Evolutionary conservation across 1,284 basidiomycete genomes (phyloP).

Genomic region (Rhodotorula sp.): DNA sequence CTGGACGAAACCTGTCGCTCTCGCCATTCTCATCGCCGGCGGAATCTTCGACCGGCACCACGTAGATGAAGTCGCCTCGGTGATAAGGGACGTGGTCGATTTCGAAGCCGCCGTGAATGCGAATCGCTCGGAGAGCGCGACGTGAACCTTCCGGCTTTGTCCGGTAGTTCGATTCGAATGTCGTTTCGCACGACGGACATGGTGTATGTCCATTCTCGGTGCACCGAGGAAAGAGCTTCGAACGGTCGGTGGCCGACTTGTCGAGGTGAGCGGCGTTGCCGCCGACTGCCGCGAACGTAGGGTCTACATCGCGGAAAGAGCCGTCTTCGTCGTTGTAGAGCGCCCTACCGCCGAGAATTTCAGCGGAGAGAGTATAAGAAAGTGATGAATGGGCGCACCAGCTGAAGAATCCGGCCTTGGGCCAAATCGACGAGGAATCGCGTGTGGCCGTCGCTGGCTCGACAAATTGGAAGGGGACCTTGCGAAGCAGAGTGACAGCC

Average conservation of each 20-base stretch:
- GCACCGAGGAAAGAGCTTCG: too few species aligned
- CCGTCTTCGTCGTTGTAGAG: conserved; percentile 6
- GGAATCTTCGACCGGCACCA: not conserved
- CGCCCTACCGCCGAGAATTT: not conserved
- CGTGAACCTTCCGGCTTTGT: too few species aligned
- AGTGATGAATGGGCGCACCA: conserved; percentile 1
- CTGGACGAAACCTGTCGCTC: too few species aligned
- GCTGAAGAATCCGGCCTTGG: conserved; percentile 6
- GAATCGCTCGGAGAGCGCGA: too few species aligned
- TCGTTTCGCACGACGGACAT: too few species aligned
- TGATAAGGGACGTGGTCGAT: conserved; percentile 3
- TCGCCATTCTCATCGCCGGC: too few species aligned
- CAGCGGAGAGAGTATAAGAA: not conserved
- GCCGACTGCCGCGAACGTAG: too few species aligned
- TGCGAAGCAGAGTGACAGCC: not conserved
- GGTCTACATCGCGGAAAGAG: not conserved
- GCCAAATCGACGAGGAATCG: not conserved
- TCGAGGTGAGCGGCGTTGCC: too few species aligned
- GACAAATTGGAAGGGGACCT: not conserved
- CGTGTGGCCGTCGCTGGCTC: too few species aligned
- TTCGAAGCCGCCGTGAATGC: not conserved
- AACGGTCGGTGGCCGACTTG: too few species aligned
- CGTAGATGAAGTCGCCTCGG: not conserved
- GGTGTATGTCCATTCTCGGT: too few species aligned
- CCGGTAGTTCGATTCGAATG: too few species aligned